These are phyloP conservation scores for Vanrija humicola DNA, from an alignment of 1,284 basidiomycete species.

Conservation along the genomic window DNA sequence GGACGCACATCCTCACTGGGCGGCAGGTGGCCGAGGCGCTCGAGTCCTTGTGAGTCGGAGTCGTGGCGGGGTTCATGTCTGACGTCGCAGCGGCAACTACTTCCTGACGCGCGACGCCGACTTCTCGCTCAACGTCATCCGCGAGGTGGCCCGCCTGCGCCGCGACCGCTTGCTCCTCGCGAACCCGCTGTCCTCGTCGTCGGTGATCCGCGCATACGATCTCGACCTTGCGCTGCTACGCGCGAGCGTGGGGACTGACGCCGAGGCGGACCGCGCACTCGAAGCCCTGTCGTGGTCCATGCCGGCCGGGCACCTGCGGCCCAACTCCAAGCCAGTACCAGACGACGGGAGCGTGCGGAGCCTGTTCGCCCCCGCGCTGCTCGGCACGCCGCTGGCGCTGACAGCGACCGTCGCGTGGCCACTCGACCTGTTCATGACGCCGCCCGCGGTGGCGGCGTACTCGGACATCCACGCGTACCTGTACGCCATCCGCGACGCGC, in stretches of 20 bases:
- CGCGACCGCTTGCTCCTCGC: constrained; percentile 66
- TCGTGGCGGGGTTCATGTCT: constrained; percentile 17
- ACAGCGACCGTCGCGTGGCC: constrained; percentile 75
- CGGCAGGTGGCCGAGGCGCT: constrained; percentile 74
- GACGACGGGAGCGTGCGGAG: constrained; percentile 17
- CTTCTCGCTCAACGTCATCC: constrained; percentile 71
- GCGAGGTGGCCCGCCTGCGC: constrained; percentile 75
- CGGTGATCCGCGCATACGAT: constrained; percentile 80
- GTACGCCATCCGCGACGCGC: constrained; percentile 74
- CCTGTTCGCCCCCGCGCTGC: constrained; percentile 66
- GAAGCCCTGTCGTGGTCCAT: constrained; percentile 66
- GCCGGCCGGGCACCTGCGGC: constrained; percentile 70
- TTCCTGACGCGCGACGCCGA: constrained; percentile 84
- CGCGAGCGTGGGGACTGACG: constrained; percentile 76
- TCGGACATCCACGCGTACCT: constrained; percentile 75
- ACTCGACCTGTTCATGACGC: constrained; percentile 79
- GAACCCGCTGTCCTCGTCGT: constrained; percentile 51
- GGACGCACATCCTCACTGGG: constrained; percentile 79
- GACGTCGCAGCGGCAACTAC: constrained; percentile 62
- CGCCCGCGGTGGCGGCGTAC: constrained; percentile 69
- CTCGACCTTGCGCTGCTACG: constrained; percentile 73
- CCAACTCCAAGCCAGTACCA: constrained; percentile 57
- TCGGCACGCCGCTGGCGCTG: constrained; percentile 70
- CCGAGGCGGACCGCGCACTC: constrained; percentile 71
- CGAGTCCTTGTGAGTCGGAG: constrained; percentile 62